Conservation (phyloP, 768 basidiomycete genomes). For the Lentinula detonsa region DNA sequence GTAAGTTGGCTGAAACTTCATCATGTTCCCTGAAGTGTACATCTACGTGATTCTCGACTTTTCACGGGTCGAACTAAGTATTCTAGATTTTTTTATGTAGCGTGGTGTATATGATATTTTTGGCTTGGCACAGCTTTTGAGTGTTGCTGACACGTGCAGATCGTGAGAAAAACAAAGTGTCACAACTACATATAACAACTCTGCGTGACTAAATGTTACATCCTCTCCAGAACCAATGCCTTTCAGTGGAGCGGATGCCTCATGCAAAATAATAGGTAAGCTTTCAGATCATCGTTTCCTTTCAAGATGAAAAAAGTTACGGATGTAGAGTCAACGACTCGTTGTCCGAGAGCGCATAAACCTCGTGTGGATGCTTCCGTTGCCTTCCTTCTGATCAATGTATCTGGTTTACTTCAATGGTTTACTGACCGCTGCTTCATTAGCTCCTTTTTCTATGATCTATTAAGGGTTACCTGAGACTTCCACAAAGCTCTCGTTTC, state of each 20-base stretch:
- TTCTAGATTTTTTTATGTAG: too few relatives aligned
- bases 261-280: background rate
- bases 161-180: too few relatives aligned
- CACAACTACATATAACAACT: too few relatives aligned
- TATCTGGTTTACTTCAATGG: background rate
- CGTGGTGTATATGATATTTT: too few relatives aligned
- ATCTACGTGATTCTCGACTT: background rate
- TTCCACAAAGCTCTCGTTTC: background rate
- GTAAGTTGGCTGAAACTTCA: too few relatives aligned
- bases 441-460: background rate
- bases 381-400: constrained; percentile 8
- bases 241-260: too few relatives aligned
- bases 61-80: background rate
- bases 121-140: too few relatives aligned
- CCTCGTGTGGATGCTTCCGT: constrained; percentile 9
- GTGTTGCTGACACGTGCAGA: too few relatives aligned
- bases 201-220: too few relatives aligned
- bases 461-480: background rate
- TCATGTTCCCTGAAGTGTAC: background rate
- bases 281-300: too few relatives aligned
- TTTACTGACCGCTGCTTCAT: background rate
- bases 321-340: constrained; percentile 2
- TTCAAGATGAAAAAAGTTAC: background rate
- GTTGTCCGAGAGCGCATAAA: constrained; percentile 9
- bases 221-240: too few relatives aligned